Evolutionary conservation across 1,139 yeast genomes (phyloP), one percentile per base, ranked within the genome.

Genomic region (Kodamaea derodonti): DNA sequence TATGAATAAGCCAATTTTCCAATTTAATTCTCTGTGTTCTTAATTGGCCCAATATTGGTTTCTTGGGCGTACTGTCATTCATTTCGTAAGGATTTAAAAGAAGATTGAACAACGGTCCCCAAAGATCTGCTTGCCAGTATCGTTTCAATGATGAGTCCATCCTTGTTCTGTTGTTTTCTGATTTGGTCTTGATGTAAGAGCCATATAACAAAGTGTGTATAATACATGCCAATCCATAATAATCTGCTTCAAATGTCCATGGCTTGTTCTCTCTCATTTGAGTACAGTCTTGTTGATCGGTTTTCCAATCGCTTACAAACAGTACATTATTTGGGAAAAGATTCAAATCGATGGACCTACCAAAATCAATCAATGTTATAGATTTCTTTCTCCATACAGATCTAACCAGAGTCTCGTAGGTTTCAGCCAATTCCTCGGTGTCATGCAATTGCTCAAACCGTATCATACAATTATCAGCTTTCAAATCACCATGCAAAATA

Each of bases 381-480:
- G 88, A 84, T 45, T 75, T 74, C 2, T 56, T 48, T 14, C 52
- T 42, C 87, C 88, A 81, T 3, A 73, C 74, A 5, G 48, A 40
- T 1, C 33, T 31, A 0, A 75, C 74, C 18, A 56, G 50, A 10
- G 59, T 43, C 30, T 49, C 47, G 45, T 64, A 72, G 20, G 35
- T 38, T 30, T 56, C 64, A 33, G 46, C 31, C 41, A 57, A 52
- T 2, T 44, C 31, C 3, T 35, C 38, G 7, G 32, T 24, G 14
- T 34, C 44, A 5, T 37, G 42, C 4, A 49, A 42, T 1, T 39
- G 32, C 24, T 62, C 63, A 28, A 85, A 69, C 27, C 84, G 59
- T 0, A 87, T 54, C 95, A 90, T 84, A 45, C 94, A 84, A 51
- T 88, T 88, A 42, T 86, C 95, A 0, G 95, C 84, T 50, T 84